Evolutionary conservation across 352 stramenopile genomes (phyloP).

Genomic region (Vaucheria bursata): DNA sequence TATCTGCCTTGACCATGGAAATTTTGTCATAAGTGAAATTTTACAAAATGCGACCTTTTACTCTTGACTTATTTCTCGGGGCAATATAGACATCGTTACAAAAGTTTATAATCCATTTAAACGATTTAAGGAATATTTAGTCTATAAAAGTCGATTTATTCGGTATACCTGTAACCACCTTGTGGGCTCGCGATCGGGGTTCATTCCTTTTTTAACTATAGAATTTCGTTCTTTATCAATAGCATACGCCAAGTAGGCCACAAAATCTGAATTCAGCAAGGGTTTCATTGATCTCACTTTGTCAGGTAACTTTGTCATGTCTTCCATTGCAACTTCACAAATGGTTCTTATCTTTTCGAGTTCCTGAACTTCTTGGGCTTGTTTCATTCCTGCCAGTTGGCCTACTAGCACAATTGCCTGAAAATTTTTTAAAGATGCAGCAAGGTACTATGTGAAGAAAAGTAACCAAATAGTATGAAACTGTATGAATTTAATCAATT

Average conservation of each 20-base stretch:
- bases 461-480: too few relatives aligned
- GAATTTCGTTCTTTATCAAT: conserved; percentile 32
- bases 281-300: conserved; percentile 47
- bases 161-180: conserved; percentile 40
- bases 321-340: conserved; percentile 45
- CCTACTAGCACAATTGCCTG: conserved; percentile 28
- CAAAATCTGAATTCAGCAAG: conserved; percentile 49
- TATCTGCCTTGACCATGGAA: too few relatives aligned
- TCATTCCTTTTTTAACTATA: conserved; percentile 19
- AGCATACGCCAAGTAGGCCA: conserved; percentile 49
- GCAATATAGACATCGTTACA: too few relatives aligned
- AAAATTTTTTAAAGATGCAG: too few relatives aligned
- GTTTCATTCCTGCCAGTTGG: conserved; percentile 42
- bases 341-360: conserved; percentile 49
- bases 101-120: too few relatives aligned
- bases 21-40: too few relatives aligned
- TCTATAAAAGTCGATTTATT: too few relatives aligned
- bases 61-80: too few relatives aligned
- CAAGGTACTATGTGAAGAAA: too few relatives aligned
- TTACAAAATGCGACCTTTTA: too few relatives aligned
- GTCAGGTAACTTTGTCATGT: conserved; percentile 37
- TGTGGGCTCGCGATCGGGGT: conserved; percentile 42
- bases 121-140: too few relatives aligned
- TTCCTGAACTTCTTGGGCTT: conserved; percentile 48
- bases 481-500: too few relatives aligned